Conservation (phyloP, 1,139 yeast species). For the Debaryomyces psychrophilus region DNA sequence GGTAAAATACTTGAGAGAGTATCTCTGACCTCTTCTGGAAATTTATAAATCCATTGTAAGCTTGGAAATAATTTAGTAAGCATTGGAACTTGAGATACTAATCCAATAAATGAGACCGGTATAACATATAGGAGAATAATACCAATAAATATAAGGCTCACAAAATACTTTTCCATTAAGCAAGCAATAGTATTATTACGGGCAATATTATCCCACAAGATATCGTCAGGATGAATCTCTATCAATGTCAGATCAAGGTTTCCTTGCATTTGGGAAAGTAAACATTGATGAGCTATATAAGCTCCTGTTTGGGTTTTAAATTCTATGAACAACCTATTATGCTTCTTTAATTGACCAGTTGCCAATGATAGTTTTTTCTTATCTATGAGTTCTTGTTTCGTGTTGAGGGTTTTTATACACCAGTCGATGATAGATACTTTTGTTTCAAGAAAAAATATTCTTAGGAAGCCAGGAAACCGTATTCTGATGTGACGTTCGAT, state of each 20-base stretch:
- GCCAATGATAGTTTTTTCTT: slow-evolving; percentile 23
- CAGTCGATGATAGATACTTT: slow-evolving; percentile 29
- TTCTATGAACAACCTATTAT: slow-evolving; percentile 53
- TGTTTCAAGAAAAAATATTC: slow-evolving; percentile 29
- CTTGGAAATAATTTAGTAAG: slow-evolving; percentile 58
- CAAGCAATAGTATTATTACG: slow-evolving; percentile 34
- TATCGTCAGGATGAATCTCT: slow-evolving; percentile 60
- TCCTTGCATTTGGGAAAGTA: slow-evolving; percentile 48
- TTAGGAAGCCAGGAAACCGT: slow-evolving; percentile 34
- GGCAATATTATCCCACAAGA: slow-evolving; percentile 60
- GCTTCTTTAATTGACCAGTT: slow-evolving; percentile 23
- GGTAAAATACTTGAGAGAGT: slow-evolving; percentile 63
- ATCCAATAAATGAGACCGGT: slow-evolving; percentile 72
- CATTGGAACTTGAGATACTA: slow-evolving; percentile 66
- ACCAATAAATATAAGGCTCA: slow-evolving; percentile 45
- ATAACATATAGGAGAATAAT: slow-evolving; percentile 64
- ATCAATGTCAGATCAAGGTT: slow-evolving; percentile 43
- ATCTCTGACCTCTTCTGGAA: slow-evolving; percentile 58
- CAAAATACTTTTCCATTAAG: slow-evolving; percentile 41
- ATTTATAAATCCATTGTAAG: slow-evolving; percentile 49
- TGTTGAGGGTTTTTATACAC: slow-evolving; percentile 29
- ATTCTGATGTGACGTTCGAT: slow-evolving; percentile 30
- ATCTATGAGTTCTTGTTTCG: slow-evolving; percentile 24
- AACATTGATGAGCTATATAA: slow-evolving; percentile 56
- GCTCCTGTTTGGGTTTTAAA: slow-evolving; percentile 54